Percentiles rank a stretch among this genome's conserved stretches.
phyloP scores from a whole-genome alignment of 371 early-diverging fungal species.

The Batrachochytrium dendrobatidis region DNA sequence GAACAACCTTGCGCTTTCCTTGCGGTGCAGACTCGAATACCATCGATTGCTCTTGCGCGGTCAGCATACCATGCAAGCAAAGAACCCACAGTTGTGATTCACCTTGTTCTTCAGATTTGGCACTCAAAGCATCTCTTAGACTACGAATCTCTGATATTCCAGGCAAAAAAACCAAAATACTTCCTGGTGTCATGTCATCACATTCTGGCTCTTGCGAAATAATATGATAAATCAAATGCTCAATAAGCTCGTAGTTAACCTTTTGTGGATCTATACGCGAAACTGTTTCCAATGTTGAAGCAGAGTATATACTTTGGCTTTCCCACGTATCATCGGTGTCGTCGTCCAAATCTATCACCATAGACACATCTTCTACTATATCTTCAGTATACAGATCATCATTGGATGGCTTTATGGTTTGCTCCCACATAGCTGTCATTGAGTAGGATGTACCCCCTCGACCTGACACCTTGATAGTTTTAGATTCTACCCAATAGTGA shows the following conservation, averaged over 20 bases:
- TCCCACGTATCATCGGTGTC: constrained; percentile 13
- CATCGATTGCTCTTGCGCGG: constrained; percentile 56
- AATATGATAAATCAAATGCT: constrained; percentile 45
- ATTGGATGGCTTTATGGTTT: constrained; percentile 8
- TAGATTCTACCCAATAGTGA: too few relatives aligned
- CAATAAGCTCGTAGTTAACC: constrained; percentile 68
- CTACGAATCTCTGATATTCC: constrained; percentile 65
- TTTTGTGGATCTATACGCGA: constrained; percentile 51
- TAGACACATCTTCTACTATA: constrained; percentile 13
- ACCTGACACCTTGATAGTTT: neutral
- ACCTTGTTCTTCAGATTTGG: constrained; percentile 5
- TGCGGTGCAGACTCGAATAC: constrained; percentile 53
- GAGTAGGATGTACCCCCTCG: neutral
- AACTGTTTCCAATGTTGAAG: constrained; percentile 42
- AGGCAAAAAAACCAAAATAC: constrained; percentile 80
- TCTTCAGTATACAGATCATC: constrained; percentile 29
- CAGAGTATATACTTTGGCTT: constrained; percentile 1
- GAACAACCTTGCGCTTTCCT: constrained; percentile 70
- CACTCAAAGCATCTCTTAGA: constrained; percentile 16
- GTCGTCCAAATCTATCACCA: constrained; percentile 25
- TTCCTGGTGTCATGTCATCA: constrained; percentile 19
- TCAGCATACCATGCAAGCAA: constrained; percentile 64
- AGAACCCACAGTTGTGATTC: constrained; percentile 14
- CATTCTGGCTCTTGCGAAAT: neutral
- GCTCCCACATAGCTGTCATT: neutral